Base-by-base conservation (phyloP, 352 stramenopile genomes). In the Blastocystis sp. region DNA sequence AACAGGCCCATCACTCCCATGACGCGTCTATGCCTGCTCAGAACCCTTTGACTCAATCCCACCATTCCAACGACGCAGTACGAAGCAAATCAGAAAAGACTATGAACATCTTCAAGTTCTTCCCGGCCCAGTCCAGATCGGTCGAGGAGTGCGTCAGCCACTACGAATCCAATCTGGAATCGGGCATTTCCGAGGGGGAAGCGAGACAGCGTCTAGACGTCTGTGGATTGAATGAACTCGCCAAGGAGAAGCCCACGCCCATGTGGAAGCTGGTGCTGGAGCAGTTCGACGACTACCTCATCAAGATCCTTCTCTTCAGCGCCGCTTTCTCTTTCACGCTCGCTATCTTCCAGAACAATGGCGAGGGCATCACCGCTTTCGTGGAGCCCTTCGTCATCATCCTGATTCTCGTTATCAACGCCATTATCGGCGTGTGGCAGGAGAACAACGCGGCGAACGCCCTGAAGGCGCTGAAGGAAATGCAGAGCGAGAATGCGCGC, bases 261-360 rank as follows among this genome's bases (percentile, higher is more conserved):
- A 90, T 96, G 60, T 96, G 93, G 94, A 94, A 95, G 91, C 91
- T 98, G 10, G 95, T 98, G 89, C 89, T 98, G 43, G 95, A 98
- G 91, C 96, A 99, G 91, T 99, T 99, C 91, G 94, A 99, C 90
- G 96, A 99, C 91, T 93, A 94, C 60, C 91, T 99, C 1, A 95
- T 98, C 62, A 95, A 89, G 92, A 99, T 99, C 89, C 91, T 99
- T 62, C 91, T 99, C 23, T 93, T 92, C 4, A 96, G 97, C 0
- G 96, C 97, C 0, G 91, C 95, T 2, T 91, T 98, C 60, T 98
- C 93, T 53, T 97, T 94, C 74, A 90, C 94, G 17, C 94, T 99
- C 62, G 96, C 95, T 21, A 92, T 94, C 88, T 92, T 97, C 92
- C 89, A 92, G 92, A 92, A 93, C 17, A 74, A 90, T 53, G 93